Evolutionary conservation across 2,329 filamentous ascomycete species (phyloP), one percentile per base, ranked within the genome.

Genomic region (Paecilomyces variotii): DNA sequence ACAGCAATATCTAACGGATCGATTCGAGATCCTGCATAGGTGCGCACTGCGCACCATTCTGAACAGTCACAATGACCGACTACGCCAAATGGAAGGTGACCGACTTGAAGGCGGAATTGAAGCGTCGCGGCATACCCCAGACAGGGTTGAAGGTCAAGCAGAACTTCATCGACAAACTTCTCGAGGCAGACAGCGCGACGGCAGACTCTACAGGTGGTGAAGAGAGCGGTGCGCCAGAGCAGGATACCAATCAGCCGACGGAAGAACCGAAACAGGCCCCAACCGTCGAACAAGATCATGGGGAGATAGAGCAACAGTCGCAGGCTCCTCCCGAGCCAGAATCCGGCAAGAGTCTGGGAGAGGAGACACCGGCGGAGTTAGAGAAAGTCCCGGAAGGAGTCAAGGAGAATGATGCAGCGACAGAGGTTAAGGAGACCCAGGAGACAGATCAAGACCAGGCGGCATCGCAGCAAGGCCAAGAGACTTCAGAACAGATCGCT

Each of bases 31-130:
- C 5, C 25, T 26, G 7, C 19, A 52, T 28, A 24, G 12, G 24
- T 28, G 50, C 50, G 25, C 50, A 5, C 50, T 9, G 24, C 50
- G 25, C 24, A 19, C 39, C 39, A 19, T 6, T 19, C 1, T 12
- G 12, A 12, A 26, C 27, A 54, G 35, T 55, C 62, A 70, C 49
- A 34, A 83, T 82, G 81, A 74, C 76, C 60, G 80, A 83, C 64
- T 84, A 80, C 70, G 78, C 70, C 57, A 80, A 79, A 73, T 81
- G 87, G 68, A 92, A 89, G 75, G 89, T 93, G 62, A 79, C 86
- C 34, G 87, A 91, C 67, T 81, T 93, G 59, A 88, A 87, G 73
- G 84, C 84, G 25, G 88, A 91, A 77, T 80, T 92, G 50, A 91
- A 89, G 74, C 80, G 79, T 59, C 84, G 88, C 62, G 85, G 86